Evolutionary conservation across 2,329 filamentous ascomycete genomes (phyloP), one percentile per base, ranked within the genome.

Genomic region (Zymoseptoria tritici): DNA sequence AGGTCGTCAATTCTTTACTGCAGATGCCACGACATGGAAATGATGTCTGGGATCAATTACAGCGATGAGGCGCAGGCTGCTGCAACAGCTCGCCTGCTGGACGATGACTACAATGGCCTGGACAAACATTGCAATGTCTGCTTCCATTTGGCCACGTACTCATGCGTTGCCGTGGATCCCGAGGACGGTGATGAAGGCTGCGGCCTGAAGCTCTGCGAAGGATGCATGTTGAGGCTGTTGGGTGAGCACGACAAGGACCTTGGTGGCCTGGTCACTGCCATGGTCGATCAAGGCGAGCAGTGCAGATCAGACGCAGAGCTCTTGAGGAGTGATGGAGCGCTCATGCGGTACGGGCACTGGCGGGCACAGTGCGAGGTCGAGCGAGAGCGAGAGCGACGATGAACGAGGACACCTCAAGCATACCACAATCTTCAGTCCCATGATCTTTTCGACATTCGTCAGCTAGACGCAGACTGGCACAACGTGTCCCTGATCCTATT

Each of bases 101-200:
- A 62, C 20, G 62, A 62, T 9, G 42, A 54, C 8, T 7, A 54
- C 20, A 19, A 56, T 9, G 50, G 59, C 9, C 11, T 54, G 24
- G 60, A 70, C 67, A 65, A 11, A 19, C 79, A 75, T 73, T 80
- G 78, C 62, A 68, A 69, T 3, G 54, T 80, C 1, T 80, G 78
- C 56, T 71, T 72, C 2, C 67, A 67, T 9, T 71, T 75, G 1
- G 78, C 76, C 0, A 70, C 69, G 2, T 74, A 72, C 46, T 65
- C 65, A 20, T 80, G 77, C 60, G 59, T 49, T 57, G 63, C 56
- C 3, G 62, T n/a, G 9, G 55, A 9, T 22, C 42, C 29, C 4
- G 56, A 53, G 11, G 60, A 58, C 29, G 58, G 49, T 5, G 24
- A 46, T 4, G 22, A 31, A 16, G 66, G 70, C 2, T 76, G 74